These are phyloP conservation scores for Quercus lobata DNA, from an alignment of 331 rosid species.

Conservation along the genomic window DNA sequence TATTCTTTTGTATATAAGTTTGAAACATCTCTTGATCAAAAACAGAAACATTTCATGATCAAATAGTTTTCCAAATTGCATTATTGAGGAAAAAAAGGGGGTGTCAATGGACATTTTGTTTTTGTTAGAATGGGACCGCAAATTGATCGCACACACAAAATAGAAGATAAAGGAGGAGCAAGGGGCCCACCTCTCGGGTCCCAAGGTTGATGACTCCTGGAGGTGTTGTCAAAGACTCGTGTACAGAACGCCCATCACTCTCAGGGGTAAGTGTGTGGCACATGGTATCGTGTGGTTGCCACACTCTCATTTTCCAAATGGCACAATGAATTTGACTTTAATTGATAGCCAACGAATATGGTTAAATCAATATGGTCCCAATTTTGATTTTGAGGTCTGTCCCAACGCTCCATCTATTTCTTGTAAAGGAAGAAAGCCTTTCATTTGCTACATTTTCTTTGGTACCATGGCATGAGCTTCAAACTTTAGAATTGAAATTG, in stretches of 20 bases:
- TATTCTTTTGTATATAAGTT: too few relatives aligned
- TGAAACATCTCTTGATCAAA: too few relatives aligned
- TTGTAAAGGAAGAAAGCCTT: background rate
- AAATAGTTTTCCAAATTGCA: too few relatives aligned
- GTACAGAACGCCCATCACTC: slow-evolving; percentile 7
- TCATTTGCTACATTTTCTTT: background rate
- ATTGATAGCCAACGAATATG: slow-evolving; percentile 43
- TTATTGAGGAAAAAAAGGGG: too few relatives aligned
- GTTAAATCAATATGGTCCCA: background rate
- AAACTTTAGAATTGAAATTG: background rate
- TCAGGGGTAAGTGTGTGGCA: slow-evolving; percentile 8
- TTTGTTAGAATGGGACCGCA: background rate
- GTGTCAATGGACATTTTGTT: too few relatives aligned
- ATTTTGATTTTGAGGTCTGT: background rate
- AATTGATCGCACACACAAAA: background rate
- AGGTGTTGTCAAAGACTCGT: background rate
- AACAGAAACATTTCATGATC: too few relatives aligned
- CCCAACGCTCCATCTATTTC: background rate
- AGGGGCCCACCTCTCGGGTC: background rate
- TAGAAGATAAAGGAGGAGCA: background rate
- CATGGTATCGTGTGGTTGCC: slow-evolving; percentile 56
- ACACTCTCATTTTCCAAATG: slow-evolving; percentile 20
- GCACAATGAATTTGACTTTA: slow-evolving; percentile 45
- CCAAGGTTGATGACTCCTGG: background rate
- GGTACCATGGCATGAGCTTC: slow-evolving; percentile 8